Evolutionary conservation across 495 filamentous ascomycete genomes (phyloP).

Genomic region (Cairneyella variabilis): DNA sequence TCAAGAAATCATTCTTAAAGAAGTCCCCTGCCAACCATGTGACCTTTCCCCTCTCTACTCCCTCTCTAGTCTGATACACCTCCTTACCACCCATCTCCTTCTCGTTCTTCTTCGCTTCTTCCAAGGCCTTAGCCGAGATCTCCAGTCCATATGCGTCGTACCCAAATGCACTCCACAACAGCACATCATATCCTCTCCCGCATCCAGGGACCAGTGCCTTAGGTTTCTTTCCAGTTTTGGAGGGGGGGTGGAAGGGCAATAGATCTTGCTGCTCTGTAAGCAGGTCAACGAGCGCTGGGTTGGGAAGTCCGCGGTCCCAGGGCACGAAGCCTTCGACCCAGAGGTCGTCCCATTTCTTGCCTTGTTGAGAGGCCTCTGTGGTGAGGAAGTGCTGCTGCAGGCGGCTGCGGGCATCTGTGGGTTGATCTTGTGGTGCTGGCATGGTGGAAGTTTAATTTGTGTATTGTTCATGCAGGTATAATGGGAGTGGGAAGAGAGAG

Average conservation of each 20-base stretch:
- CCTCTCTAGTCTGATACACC: constrained; percentile 31
- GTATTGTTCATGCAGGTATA: no score
- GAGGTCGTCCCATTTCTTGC: constrained; percentile 54
- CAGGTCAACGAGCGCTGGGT: constrained; percentile 62
- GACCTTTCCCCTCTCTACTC: constrained; percentile 47
- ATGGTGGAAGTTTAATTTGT: no score
- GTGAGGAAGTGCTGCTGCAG: constrained; percentile 29
- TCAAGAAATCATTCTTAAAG: constrained; percentile 61
- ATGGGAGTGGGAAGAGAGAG: no score
- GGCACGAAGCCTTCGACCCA: constrained; percentile 61
- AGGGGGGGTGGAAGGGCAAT: constrained; percentile 39
- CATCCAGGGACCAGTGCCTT: constrained; percentile 66
- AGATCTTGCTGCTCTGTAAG: constrained; percentile 39
- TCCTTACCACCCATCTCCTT: constrained; percentile 30
- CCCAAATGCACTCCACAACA: constrained; percentile 64
- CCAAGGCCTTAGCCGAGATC: constrained; percentile 52
- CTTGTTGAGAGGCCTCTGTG: constrained; percentile 31
- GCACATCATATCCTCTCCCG: constrained; percentile 70
- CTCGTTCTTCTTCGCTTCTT: constrained; percentile 47
- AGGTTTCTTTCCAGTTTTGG: constrained; percentile 1
- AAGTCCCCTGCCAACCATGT: constrained; percentile 68
- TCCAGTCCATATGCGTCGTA: constrained; percentile 76
- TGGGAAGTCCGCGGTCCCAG: constrained; percentile 65
- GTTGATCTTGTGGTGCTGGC: constrained; percentile 18
- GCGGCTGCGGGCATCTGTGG: constrained; percentile 25